A percentile compares a stretch with the other conserved stretches of the same genome.
These are phyloP conservation scores for Colletotrichum cordylinicola DNA, from an alignment of 2,329 filamentous ascomycete species.

Conservation along the genomic window DNA sequence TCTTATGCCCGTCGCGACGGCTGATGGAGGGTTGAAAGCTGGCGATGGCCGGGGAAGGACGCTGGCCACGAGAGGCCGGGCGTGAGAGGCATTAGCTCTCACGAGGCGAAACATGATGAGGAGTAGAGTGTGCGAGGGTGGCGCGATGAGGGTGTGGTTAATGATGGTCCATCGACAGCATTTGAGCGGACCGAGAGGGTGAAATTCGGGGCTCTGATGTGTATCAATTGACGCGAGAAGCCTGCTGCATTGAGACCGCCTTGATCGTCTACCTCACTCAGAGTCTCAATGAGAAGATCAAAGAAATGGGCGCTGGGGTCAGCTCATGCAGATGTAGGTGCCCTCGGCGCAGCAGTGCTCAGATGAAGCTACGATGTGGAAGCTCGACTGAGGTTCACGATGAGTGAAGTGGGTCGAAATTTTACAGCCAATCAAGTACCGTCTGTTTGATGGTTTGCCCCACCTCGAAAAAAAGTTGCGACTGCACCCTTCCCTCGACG, in stretches of 20 bases:
- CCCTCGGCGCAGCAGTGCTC: neutral
- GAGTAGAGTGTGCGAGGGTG: neutral
- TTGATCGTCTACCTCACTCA: neutral
- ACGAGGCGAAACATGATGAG: neutral
- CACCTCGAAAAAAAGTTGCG: conserved; percentile 16
- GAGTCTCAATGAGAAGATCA: neutral
- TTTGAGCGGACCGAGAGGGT: neutral
- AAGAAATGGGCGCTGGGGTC: neutral
- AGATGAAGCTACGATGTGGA: neutral
- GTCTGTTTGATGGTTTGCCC: neutral
- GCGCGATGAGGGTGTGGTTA: neutral
- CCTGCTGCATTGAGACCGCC: neutral
- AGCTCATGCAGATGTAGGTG: neutral
- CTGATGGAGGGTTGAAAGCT: neutral
- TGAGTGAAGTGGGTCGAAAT: conserved; percentile 17
- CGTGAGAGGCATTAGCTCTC: neutral
- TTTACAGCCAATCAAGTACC: conserved; percentile 5
- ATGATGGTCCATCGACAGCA: neutral
- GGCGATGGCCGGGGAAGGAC: neutral
- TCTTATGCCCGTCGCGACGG: neutral
- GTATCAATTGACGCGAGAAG: neutral
- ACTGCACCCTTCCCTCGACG: neutral
- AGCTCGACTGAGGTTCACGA: neutral
- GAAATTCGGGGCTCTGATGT: neutral
- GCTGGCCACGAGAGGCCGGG: neutral